Evolutionary conservation across 1,139 yeast genomes (phyloP).

Genomic region (Spencermartinsiella ligniputridi): DNA sequence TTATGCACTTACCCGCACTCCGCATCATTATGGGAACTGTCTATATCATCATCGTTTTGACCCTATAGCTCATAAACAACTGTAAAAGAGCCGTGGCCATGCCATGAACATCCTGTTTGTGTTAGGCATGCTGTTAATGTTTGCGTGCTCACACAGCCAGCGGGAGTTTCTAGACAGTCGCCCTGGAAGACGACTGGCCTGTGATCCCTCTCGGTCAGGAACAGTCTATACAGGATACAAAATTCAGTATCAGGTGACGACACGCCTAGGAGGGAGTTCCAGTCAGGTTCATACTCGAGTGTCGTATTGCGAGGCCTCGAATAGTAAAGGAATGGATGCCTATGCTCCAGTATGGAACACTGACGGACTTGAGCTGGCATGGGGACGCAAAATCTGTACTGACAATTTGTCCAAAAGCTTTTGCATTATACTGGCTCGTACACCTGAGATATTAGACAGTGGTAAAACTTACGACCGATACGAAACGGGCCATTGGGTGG

Average conservation of each 20-base stretch:
- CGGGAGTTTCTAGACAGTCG: slow-evolving; percentile 3
- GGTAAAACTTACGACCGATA: slow-evolving; percentile 49
- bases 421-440: slow-evolving; percentile 57
- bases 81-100: too few relatives aligned
- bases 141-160: too few relatives aligned
- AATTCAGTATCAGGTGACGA: slow-evolving; percentile 23
- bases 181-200: slow-evolving; percentile 10
- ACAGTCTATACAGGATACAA: slow-evolving; percentile 22
- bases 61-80: too few relatives aligned
- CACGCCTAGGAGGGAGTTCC: slow-evolving; percentile 12
- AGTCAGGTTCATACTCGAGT: slow-evolving; percentile 20
- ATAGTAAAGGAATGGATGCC: slow-evolving; percentile 20
- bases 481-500: slow-evolving; percentile 48
- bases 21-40: too few relatives aligned
- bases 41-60: too few relatives aligned
- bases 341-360: slow-evolving; percentile 17
- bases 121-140: too few relatives aligned
- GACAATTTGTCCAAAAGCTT: slow-evolving; percentile 10
- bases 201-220: slow-evolving; percentile 10
- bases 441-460: slow-evolving; percentile 49
- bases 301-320: slow-evolving; percentile 12
- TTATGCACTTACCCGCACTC: too few relatives aligned
- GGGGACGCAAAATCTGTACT: slow-evolving; percentile 26
- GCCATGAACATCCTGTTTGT: not conserved
- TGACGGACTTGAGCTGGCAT: slow-evolving; percentile 11